Evolutionary conservation across 495 filamentous ascomycete species (phyloP).

Genomic region (Hypoxylon fragiforme): DNA sequence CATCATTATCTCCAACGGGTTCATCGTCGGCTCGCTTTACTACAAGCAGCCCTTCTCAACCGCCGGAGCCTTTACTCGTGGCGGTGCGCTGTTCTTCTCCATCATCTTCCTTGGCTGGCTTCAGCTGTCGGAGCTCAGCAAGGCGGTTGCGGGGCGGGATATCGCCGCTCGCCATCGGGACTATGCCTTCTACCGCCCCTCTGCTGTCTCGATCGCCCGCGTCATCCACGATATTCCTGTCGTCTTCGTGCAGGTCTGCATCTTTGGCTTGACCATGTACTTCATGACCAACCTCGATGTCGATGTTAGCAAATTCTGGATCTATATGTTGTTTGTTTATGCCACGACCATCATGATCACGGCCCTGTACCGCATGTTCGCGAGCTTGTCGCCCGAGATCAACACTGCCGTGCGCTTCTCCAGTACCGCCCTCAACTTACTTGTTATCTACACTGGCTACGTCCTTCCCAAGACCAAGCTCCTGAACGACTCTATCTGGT

Average conservation of each 20-base stretch:
- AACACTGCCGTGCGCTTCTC: constrained; percentile 74
- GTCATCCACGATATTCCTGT: constrained; percentile 71
- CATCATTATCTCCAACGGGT: constrained; percentile 72
- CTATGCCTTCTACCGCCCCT: constrained; percentile 80
- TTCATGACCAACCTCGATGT: constrained; percentile 69
- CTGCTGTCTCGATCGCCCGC: constrained; percentile 69
- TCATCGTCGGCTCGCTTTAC: constrained; percentile 76
- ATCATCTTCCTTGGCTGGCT: constrained; percentile 77
- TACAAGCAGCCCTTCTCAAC: constrained; percentile 66
- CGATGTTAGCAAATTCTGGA: constrained; percentile 70
- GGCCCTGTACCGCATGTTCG: constrained; percentile 76
- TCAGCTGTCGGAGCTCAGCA: constrained; percentile 71
- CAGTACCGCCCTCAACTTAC: constrained; percentile 67
- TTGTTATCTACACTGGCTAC: constrained; percentile 60
- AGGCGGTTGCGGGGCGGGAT: constrained; percentile 49
- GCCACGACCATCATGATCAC: constrained; percentile 69
- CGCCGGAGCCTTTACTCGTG: constrained; percentile 67
- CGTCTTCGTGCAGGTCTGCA: constrained; percentile 62
- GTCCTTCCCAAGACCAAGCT: constrained; percentile 47
- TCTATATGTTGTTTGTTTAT: constrained; percentile 73
- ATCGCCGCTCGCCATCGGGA: constrained; percentile 43
- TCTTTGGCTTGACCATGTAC: constrained; percentile 69
- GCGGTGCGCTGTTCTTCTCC: constrained; percentile 72
- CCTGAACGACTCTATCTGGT: constrained; percentile 55
- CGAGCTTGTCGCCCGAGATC: constrained; percentile 68